Conservation (phyloP, 768 basidiomycete genomes). For the Russula brevipes region DNA sequence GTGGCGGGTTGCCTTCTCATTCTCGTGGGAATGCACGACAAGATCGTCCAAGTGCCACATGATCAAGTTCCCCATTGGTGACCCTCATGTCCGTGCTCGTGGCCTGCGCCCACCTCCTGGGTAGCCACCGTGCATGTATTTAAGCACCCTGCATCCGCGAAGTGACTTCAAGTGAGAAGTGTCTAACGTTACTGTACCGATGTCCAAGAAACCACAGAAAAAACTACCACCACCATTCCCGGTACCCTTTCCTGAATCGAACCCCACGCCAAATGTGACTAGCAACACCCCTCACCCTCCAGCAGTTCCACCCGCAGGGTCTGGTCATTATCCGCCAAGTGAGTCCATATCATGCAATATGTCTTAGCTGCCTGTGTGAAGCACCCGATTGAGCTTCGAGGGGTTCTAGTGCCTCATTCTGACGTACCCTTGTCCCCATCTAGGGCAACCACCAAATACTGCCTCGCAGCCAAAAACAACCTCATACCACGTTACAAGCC, state of each 20-base stretch:
- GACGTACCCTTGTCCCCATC: background rate
- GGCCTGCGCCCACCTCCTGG: background rate
- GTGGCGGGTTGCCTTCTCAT: background rate
- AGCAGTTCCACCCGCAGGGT: background rate
- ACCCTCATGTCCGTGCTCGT: background rate
- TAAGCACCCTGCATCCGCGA: background rate
- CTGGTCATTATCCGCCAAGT: background rate
- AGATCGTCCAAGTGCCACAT: background rate
- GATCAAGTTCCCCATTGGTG: background rate
- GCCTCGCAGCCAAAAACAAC: background rate
- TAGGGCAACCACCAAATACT: too few species aligned
- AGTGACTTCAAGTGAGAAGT: too few species aligned
- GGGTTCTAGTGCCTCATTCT: background rate
- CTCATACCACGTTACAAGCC: too few species aligned
- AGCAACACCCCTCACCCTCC: background rate
- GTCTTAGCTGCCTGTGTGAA: background rate
- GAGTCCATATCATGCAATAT: background rate
- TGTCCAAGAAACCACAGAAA: background rate
- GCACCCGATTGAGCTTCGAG: background rate
- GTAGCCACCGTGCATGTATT: background rate
- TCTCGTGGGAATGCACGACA: background rate
- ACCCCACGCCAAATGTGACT: background rate
- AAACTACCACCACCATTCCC: background rate
- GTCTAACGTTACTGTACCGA: background rate
- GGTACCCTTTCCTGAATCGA: background rate